phyloP scores from a whole-genome alignment of 225 moss, liverwort and hornwort genomes.

The Thuidium tamariscinum region DNA sequence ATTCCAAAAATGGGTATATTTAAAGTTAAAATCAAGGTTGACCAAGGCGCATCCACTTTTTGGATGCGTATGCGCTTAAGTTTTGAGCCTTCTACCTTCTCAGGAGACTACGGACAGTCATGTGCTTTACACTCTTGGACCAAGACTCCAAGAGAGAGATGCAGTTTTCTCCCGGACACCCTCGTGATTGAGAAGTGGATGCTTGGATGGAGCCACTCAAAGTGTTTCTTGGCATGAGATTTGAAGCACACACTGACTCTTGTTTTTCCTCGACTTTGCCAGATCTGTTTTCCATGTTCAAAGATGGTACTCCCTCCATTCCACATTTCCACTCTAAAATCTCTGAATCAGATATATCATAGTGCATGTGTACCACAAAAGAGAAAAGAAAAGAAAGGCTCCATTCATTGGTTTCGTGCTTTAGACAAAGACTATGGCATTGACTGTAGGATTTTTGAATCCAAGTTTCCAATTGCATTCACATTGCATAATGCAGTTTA shows the following conservation, averaged over 20 bases:
- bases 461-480: too few relatives aligned
- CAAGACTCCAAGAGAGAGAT: neutral
- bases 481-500: too few relatives aligned
- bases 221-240: neutral
- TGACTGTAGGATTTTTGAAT: too few relatives aligned
- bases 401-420: too few relatives aligned
- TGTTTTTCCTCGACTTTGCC: neutral
- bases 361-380: neutral
- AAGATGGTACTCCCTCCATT: neutral
- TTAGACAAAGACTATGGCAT: too few relatives aligned
- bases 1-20: too few relatives aligned
- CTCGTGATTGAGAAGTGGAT: neutral
- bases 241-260: neutral
- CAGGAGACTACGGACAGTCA: neutral
- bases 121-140: neutral
- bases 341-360: neutral
- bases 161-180: neutral
- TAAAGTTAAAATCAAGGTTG: too few relatives aligned
- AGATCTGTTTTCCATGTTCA: neutral
- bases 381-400: too few relatives aligned
- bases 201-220: neutral
- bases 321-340: accelerated
- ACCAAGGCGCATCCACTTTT: too few relatives aligned
- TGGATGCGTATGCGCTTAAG: too few relatives aligned
- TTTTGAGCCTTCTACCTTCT: too few relatives aligned